These are phyloP conservation scores for Eucommia ulmoides DNA, from an alignment of 257 asterid genomes.

Conservation along the genomic window DNA sequence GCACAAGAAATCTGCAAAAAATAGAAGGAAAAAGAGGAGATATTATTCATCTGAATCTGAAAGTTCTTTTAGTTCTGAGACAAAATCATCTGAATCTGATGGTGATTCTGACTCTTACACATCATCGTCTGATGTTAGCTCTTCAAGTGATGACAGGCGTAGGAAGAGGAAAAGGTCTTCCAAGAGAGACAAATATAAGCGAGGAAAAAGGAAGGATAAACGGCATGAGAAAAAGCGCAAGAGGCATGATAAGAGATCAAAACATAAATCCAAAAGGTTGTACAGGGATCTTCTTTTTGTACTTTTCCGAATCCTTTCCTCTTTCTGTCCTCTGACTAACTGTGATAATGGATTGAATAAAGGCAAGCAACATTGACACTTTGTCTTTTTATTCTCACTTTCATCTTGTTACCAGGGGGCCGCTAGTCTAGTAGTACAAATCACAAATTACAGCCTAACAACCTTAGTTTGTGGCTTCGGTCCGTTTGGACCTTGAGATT, in stretches of 20 bases:
- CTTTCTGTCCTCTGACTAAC: neutral
- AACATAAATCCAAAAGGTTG: conserved; percentile 71
- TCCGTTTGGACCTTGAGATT: no score
- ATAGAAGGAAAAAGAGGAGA: conserved; percentile 65
- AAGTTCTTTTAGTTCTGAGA: conserved; percentile 56
- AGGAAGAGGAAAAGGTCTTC: conserved; percentile 75
- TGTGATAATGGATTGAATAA: neutral
- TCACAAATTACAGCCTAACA: no score
- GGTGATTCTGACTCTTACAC: conserved; percentile 61
- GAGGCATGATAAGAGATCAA: conserved; percentile 71
- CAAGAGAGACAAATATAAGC: conserved; percentile 59
- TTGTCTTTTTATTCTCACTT: neutral
- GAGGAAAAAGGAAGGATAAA: conserved; percentile 56
- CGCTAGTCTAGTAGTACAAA: no score
- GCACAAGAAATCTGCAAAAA: conserved; percentile 72
- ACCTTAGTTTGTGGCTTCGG: no score
- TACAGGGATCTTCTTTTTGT: neutral
- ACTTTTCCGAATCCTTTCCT: neutral
- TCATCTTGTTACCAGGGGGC: neutral
- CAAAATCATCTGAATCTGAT: conserved; percentile 78
- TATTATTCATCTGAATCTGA: conserved; percentile 82
- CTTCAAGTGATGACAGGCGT: conserved; percentile 69
- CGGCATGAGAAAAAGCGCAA: conserved; percentile 68
- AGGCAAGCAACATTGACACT: neutral
- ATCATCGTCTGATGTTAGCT: conserved; percentile 71